Conservation (phyloP, 2,329 filamentous ascomycete species). For the Clathrospora elynae region DNA sequence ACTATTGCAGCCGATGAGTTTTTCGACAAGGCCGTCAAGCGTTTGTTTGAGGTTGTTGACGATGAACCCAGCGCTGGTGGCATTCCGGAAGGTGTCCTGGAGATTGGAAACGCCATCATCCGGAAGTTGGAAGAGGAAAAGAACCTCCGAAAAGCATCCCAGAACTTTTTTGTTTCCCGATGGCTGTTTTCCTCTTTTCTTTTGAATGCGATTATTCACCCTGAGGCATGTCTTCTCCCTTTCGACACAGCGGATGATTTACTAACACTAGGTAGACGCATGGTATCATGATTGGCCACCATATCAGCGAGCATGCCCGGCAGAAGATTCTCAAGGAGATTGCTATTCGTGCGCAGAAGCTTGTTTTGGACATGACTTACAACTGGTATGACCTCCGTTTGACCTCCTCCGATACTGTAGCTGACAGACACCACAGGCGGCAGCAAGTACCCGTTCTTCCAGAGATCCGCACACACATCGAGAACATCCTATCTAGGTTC, state of each 20-base stretch:
- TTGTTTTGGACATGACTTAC: constrained; percentile 76
- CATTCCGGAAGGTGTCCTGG: constrained; percentile 82
- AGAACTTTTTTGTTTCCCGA: constrained; percentile 83
- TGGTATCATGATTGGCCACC: constrained; percentile 78
- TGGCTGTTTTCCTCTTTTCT: constrained; percentile 93
- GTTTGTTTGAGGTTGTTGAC: constrained; percentile 83
- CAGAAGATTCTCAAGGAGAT: constrained; percentile 76
- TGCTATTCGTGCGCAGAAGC: constrained; percentile 76
- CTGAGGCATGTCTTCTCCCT: constrained; percentile 66
- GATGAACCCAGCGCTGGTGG: constrained; percentile 77
- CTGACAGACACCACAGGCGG: constrained; percentile 50
- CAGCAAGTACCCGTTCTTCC: constrained; percentile 67
- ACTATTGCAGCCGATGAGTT: constrained; percentile 85
- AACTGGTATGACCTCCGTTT: constrained; percentile 62
- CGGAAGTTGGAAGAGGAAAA: constrained; percentile 72
- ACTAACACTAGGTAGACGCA: constrained; percentile 56
- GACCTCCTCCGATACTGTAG: constrained; percentile 15
- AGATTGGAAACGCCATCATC: constrained; percentile 83
- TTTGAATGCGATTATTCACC: constrained; percentile 80
- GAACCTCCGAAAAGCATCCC: constrained; percentile 70
- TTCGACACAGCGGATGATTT: constrained; percentile 11
- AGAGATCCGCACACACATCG: constrained; percentile 69
- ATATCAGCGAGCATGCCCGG: constrained; percentile 88
- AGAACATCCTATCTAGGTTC: constrained; percentile 72
- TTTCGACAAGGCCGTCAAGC: constrained; percentile 79